Base-by-base conservation (phyloP, 495 filamentous ascomycete species). In the Penicillium daleae region DNA sequence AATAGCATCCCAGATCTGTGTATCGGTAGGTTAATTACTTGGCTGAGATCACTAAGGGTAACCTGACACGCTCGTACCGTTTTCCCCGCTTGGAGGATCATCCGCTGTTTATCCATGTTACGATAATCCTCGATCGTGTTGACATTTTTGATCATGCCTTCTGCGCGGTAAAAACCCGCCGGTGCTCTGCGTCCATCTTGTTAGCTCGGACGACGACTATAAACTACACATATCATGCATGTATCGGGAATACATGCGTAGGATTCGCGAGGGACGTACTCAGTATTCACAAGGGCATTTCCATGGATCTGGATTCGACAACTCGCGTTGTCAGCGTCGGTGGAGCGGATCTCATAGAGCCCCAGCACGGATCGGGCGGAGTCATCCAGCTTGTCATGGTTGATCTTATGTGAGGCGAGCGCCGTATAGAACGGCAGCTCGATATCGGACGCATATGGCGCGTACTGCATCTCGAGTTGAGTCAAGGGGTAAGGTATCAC, bases 41-140 rank as follows among this genome's bases (percentile, higher is more conserved):
- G 19, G 49, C 27, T 52, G 42, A 22, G 6, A 4, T 22, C 10
- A 15, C 21, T 21, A 3, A 22, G 9, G 0, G 8, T 22, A n/a
- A n/a, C n/a, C 9, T 10, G 9, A 48, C 56, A 22, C 49, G 2
- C 17, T 54, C 84, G 67, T 78, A 95, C 93, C 74, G 87, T 93
- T 62, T 85, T 85, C 9, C 88, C 94, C 26, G 89, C 85, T 48
- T 88, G 86, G 42, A 87, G 83, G 33, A 99, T 80, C 69, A 96
- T 83, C 19, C 82, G 84, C 4, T 78, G 65, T 73, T 92, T 92
- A 68, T 97, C 89, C 21, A 85, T 74, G 65, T 86, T 89, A 62
- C 85, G 87, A 76, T 97, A 99, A 65, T 96, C 92, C 66, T 98
- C 95, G 60, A 96, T 87, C 17, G 95, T 98, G 69, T 99, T 99